Evolutionary conservation across 306 rosid genomes (phyloP), one percentile per base, ranked within the genome.

Genomic region (Ormosia semicastrata): DNA sequence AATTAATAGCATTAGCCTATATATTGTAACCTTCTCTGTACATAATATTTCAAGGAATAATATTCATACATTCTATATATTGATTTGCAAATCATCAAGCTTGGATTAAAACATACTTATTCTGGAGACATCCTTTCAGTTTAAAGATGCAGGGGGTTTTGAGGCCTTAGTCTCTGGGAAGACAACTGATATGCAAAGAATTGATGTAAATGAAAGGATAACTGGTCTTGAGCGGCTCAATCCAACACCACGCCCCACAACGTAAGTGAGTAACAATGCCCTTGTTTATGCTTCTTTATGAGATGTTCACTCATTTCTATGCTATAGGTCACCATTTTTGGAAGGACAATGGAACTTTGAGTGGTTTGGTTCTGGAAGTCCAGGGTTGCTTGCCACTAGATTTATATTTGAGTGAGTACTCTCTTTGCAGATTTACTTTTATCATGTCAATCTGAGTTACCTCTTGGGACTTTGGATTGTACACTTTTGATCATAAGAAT

Each of bases 321-420:
- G 88, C 92, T 78, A 67, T 94, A 96, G 99, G 89, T 96, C 99
- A 43, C 98, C 99, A 78, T 91, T 90, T 88, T 84, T 93, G 78
- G 99, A 96, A 91, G 98, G 99, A 43, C 80, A 83, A 73, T 96
- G 99, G 99, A 96, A 92, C 81, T 91, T 93, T 68, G 97, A 93
- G 87, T 96, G 99, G 98, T 91, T 93, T 87, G 98, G 94, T 60
- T 86, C 97, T 3, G 90, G 94, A 75, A 91, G 87, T 76, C 97
- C 97, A 0, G 97, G 97, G 54, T 76, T 96, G 39, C 85, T 89
- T 85, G 97, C 94, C 8, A 89, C 97, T 46, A 86, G 83, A 81
- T 63, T 92, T 77, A 53, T 92, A 76, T 86, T 93, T 53, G 92
- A 91, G 99, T 93, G 84, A 93, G 99, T 91, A 67, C 34, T 84